These are phyloP conservation scores for Chalara sp. DNA, from an alignment of 2,329 filamentous ascomycete genomes.

Conservation along the genomic window DNA sequence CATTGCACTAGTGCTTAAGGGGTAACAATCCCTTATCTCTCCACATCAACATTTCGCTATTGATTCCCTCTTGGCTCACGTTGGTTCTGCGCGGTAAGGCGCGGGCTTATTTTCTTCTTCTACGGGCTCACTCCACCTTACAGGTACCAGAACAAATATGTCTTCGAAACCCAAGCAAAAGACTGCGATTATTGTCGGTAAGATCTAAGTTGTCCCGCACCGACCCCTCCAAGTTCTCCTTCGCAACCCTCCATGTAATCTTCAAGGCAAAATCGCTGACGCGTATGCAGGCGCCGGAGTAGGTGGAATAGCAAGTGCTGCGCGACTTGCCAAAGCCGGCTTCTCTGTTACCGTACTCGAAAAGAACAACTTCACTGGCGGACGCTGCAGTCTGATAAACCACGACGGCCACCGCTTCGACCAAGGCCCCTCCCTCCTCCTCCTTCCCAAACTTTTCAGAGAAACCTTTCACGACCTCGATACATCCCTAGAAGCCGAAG, in stretches of 20 bases:
- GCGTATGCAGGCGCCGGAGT: slow-evolving; percentile 53
- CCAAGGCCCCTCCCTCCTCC: slow-evolving; percentile 66
- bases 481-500: slow-evolving; percentile 58
- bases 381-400: slow-evolving; percentile 60
- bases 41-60: too few species aligned
- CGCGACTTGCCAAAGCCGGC: slow-evolving; percentile 63
- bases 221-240: not conserved
- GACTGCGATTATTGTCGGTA: too few species aligned
- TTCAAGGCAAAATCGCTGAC: slow-evolving; percentile 1
- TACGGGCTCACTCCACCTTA: too few species aligned
- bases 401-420: slow-evolving; percentile 62
- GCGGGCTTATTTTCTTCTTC: too few species aligned
- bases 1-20: too few species aligned
- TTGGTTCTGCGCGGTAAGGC: too few species aligned
- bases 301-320: slow-evolving; percentile 65
- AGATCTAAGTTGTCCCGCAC: not conserved
- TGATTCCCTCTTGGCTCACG: too few species aligned
- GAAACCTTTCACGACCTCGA: slow-evolving; percentile 64
- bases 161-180: too few species aligned
- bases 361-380: slow-evolving; percentile 68
- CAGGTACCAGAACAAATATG: too few species aligned
- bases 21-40: too few species aligned
- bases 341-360: slow-evolving; percentile 71
- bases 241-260: too few species aligned
- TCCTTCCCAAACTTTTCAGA: slow-evolving; percentile 64